Evolutionary conservation across 2,329 filamentous ascomycete genomes (phyloP), one percentile per base, ranked within the genome.

Genomic region (Cladorrhinum sp.): DNA sequence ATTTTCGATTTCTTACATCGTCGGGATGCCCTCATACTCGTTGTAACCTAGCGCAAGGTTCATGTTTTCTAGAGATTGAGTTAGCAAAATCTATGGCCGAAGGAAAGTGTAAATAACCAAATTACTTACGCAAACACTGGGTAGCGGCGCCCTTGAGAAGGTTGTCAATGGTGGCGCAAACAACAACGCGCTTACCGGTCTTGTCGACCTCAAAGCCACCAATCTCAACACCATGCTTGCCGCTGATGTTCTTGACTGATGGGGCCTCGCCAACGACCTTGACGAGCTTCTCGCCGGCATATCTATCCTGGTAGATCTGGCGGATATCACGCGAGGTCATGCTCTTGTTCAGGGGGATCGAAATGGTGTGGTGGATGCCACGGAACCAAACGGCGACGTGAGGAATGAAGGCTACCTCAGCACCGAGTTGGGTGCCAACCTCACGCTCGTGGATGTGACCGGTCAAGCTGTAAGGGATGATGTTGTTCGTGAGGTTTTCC

Each of bases 311-410:
- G 81, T 96, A 99, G 61, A 98, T 80, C 71, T 96, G 91, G 64
- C 95, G 87, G 68, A 99, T 92, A 73, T 98, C 93, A 56, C 95
- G 89, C 48, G 91, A 93, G 2, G 87, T 91, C 90, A 98, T 96
- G 63, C 85, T 83, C 76, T 93, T 84, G 71, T 89, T 89, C 8
- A 99, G 81, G 12, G 93, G 93, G 54, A 98, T 91, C 71, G 87
- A 92, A 75, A 98, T 93, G 41, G 92, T 93, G 76, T 93, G 90
- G 72, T 91, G 87, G 68, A 98, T 98, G 65, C 93, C 93, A 72
- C 96, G 89, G 84, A 98, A 98, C 93, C 92, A 98, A 13, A 89
- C 86, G n/a, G 92, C 91, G 23, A 96, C 93, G 74, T 98, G 95
- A 6, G 95, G 95, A 60, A 95, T 89, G 73, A 99, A 99, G 5